Evolutionary conservation across 192 early-diverging fungal genomes (phyloP).

Genomic region (Backusella australiensis): DNA sequence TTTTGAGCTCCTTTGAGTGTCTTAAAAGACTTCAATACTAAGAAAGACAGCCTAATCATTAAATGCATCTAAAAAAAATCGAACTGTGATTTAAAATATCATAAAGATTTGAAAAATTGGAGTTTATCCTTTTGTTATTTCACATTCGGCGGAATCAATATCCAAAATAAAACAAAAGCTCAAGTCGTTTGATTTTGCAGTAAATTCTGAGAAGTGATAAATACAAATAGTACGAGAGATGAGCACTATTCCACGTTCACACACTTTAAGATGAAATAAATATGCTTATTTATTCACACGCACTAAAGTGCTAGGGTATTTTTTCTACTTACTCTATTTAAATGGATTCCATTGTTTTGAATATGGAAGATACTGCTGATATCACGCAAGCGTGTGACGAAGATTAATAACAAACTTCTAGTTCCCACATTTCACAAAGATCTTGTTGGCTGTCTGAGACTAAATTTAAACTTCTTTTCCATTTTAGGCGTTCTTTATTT

Average conservation of each 20-base stretch:
- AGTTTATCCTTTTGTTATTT: too few species aligned
- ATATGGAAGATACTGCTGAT: background rate
- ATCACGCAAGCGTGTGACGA: background rate
- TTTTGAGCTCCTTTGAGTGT: too few species aligned
- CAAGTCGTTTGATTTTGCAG: background rate
- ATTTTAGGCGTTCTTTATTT: background rate
- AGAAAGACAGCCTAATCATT: too few species aligned
- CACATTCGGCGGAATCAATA: too few species aligned
- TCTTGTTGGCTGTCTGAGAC: background rate
- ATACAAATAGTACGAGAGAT: background rate
- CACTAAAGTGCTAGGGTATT: background rate
- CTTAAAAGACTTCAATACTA: too few species aligned
- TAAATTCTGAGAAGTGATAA: background rate
- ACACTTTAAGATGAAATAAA: background rate
- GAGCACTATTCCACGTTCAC: background rate
- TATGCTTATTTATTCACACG: background rate
- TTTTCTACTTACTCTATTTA: background rate
- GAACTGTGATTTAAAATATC: too few species aligned
- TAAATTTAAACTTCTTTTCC: background rate
- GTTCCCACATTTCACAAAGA: background rate
- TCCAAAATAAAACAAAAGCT: background rate
- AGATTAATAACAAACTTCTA: slow-evolving; percentile 4
- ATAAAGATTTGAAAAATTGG: too few species aligned
- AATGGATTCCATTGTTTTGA: background rate
- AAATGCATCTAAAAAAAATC: too few species aligned